A percentile compares a stretch with the other conserved stretches of the same genome.
Evolutionary conservation across 148 eudicot species (phyloP).

Genomic region (Talinum fruticosum): DNA sequence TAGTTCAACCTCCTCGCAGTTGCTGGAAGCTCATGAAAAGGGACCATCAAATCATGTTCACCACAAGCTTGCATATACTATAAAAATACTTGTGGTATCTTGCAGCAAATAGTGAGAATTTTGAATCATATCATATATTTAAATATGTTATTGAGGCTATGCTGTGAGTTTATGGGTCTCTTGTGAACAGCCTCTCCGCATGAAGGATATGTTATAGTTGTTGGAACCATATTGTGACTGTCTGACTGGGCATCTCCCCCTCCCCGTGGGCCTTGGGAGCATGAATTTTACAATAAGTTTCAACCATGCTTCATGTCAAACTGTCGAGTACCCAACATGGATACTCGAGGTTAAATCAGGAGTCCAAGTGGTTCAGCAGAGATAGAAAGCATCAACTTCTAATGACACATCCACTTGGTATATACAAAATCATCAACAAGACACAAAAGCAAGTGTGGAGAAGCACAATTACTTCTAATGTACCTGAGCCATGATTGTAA

Average conservation of each 20-base stretch:
- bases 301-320: no score
- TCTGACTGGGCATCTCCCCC: neutral
- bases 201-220: neutral
- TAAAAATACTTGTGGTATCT: neutral
- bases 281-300: no score
- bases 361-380: neutral
- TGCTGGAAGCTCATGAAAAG: neutral
- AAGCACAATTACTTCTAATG: neutral
- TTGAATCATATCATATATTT: neutral
- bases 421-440: neutral
- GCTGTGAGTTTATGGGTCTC: neutral
- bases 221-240: neutral
- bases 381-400: neutral
- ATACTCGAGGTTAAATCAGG: neutral
- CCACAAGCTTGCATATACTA: neutral
- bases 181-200: neutral
- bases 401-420: neutral
- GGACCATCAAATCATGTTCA: neutral
- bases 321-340: neutral
- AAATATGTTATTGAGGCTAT: neutral
- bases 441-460: neutral
- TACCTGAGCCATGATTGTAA: slow-evolving; percentile 93
- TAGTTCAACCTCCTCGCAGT: neutral
- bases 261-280: no score
- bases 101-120: neutral